Base-by-base conservation (phyloP, 164 flowering plant genomes). In the Stephania yunnanensis region DNA sequence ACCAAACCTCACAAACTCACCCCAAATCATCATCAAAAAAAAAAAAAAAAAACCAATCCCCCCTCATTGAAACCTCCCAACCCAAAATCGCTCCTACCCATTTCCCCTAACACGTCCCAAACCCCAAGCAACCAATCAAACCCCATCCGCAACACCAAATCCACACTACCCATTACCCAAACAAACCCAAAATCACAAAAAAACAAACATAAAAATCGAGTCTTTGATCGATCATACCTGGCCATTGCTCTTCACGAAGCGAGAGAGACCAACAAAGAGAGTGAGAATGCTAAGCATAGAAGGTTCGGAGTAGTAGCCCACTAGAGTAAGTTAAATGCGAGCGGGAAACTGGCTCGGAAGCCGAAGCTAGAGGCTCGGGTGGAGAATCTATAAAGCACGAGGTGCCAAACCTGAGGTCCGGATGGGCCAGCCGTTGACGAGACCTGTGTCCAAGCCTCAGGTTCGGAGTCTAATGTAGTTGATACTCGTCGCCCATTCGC, bases 271-370 rank as follows among this genome's bases (percentile, higher is more conserved):
- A 10, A 46, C 65, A 53, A 46, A 78, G 25, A 52, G 42, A 36
- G 42, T 36, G 42, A 36, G 42, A 36, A 36, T 36, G 42, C 42
- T 53, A 22, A 68, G 72, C 65, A 31, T 6, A 58, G 29, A 22
- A 25, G 10, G 19, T 31, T 25, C 42, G 42, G 42, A 36, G 42
- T 4, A 36, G 42, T 2, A 52, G 10, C 55, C 36, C 64, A 55
- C 63, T 10, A 52, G 46, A 29, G 73, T 29, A 70, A 70, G 73
- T 70, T 44, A 70, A 76, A 71, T 29, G 46, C 46, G 73, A 70
- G 73, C 78, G 73, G 73, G 78, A 76, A 76, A 70, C 65, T 12
- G 63, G 46, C 70, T 61, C 44, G 1, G 69, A 71, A 20, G 15
- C 77, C 71, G 71, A 73, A 46, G 53, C 20, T 8, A 17, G 13